A percentile compares a stretch with the other conserved stretches of the same genome.
phyloP scores from a whole-genome alignment of 768 basidiomycete species.

The Trametes punicea region DNA sequence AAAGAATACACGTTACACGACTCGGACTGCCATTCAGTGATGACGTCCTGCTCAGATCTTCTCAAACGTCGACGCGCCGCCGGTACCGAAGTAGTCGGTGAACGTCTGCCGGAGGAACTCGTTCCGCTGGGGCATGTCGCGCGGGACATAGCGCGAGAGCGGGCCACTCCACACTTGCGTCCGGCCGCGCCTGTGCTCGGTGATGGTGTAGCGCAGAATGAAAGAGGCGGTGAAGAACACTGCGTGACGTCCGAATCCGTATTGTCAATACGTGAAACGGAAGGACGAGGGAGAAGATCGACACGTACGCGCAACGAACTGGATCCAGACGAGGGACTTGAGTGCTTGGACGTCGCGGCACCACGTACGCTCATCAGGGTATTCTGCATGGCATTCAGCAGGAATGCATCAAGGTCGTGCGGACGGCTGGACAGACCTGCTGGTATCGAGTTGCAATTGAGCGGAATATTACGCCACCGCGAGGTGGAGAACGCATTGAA shows the following conservation, averaged over 20 bases:
- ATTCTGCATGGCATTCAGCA: slow-evolving; percentile 30
- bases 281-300: not conserved
- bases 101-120: slow-evolving; percentile 13
- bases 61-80: slow-evolving; percentile 14
- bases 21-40: not conserved
- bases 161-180: slow-evolving; percentile 51
- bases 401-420: not conserved
- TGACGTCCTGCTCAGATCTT: slow-evolving; percentile 1
- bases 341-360: slow-evolving; percentile 53
- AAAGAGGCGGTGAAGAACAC: slow-evolving; percentile 42
- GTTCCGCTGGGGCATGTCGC: slow-evolving; percentile 10
- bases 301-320: slow-evolving; percentile 50
- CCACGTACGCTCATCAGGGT: slow-evolving; percentile 45
- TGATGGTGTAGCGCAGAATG: slow-evolving; percentile 43
- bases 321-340: slow-evolving; percentile 57
- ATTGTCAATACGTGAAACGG: not conserved
- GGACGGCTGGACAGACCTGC: slow-evolving; percentile 37
- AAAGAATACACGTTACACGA: not conserved
- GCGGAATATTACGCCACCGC: slow-evolving; percentile 49
- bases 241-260: slow-evolving; percentile 22
- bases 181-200: slow-evolving; percentile 43
- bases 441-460: slow-evolving; percentile 48
- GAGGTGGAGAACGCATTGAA: slow-evolving; percentile 61
- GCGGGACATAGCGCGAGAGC: slow-evolving; percentile 47
- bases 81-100: slow-evolving; percentile 20